Conservation (phyloP, 495 filamentous ascomycete genomes). For the Penicillium dipodomyicola region DNA sequence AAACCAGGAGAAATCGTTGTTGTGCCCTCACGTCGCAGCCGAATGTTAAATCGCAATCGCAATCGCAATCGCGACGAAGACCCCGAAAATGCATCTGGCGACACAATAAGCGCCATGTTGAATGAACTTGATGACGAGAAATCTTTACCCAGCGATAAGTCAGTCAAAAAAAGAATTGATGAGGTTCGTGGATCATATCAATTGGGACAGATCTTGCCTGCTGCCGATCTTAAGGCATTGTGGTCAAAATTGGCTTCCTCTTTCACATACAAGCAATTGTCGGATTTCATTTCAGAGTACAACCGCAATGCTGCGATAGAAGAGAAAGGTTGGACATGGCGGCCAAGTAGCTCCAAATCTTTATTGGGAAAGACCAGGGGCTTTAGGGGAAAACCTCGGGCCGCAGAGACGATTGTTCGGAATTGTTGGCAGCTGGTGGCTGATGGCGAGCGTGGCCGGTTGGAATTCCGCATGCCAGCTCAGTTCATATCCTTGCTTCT, state of each 20-base stretch:
- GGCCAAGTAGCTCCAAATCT: conserved; percentile 14
- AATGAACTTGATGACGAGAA: conserved; percentile 29
- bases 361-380: conserved; percentile 15
- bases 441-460: conserved; percentile 38
- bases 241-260: conserved; percentile 29
- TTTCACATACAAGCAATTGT: conserved; percentile 38
- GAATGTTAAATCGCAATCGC: conserved; percentile 5
- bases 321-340: conserved; percentile 21
- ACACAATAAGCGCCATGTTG: conserved; percentile 29
- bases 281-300: conserved; percentile 26
- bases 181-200: conserved; percentile 18
- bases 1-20: conserved; percentile 45
- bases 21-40: conserved; percentile 24
- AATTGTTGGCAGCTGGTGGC: conserved; percentile 45
- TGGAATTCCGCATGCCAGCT: conserved; percentile 39
- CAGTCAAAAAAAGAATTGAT: conserved; percentile 28
- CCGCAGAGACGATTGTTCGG: conserved; percentile 42
- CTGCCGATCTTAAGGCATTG: conserved; percentile 29
- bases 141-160: conserved; percentile 1
- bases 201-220: conserved; percentile 24
- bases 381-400: conserved; percentile 31
- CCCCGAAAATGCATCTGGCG: conserved; percentile 5
- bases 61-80: conserved; percentile 7
- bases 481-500: conserved; percentile 29
- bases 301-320: background rate